phyloP scores from a whole-genome alignment of 352 stramenopile genomes.

The Thalassiosira hispida region DNA sequence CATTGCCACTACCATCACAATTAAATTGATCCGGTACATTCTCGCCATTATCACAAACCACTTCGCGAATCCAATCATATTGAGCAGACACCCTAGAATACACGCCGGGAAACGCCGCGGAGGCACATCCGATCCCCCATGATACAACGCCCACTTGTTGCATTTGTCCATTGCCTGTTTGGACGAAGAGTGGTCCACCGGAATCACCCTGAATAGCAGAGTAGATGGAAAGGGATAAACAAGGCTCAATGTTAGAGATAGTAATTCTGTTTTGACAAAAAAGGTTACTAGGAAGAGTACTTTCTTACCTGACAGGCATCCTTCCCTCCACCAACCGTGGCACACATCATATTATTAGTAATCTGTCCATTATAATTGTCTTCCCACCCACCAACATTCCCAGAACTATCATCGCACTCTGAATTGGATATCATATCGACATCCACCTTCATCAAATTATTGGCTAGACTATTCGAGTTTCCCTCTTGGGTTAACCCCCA shows the following conservation, averaged over 20 bases:
- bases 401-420: slow-evolving; percentile 36
- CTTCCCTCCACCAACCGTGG: slow-evolving; percentile 23
- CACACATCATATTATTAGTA: slow-evolving; percentile 64
- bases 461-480: not conserved
- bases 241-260: not conserved
- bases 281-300: not conserved
- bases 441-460: slow-evolving; percentile 38
- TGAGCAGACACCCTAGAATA: slow-evolving; percentile 16
- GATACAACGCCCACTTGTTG: slow-evolving; percentile 73
- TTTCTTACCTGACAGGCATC: slow-evolving; percentile 46
- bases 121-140: slow-evolving; percentile 68
- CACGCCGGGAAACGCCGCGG: slow-evolving; percentile 12
- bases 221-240: not conserved
- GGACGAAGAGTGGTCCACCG: slow-evolving; percentile 43
- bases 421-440: slow-evolving; percentile 51
- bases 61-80: slow-evolving; percentile 6
- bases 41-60: slow-evolving; percentile 10
- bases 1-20: not conserved
- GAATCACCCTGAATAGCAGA: slow-evolving; percentile 45
- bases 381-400: not conserved
- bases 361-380: slow-evolving; percentile 51
- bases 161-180: slow-evolving; percentile 2
- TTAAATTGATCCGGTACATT: not conserved
- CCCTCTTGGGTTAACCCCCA: slow-evolving; percentile 33
- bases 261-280: not conserved